Percentiles rank a stretch among this genome's conserved stretches.
Evolutionary conservation across 495 filamentous ascomycete genomes (phyloP).

Genomic region (Aspergillus heteromorphus): DNA sequence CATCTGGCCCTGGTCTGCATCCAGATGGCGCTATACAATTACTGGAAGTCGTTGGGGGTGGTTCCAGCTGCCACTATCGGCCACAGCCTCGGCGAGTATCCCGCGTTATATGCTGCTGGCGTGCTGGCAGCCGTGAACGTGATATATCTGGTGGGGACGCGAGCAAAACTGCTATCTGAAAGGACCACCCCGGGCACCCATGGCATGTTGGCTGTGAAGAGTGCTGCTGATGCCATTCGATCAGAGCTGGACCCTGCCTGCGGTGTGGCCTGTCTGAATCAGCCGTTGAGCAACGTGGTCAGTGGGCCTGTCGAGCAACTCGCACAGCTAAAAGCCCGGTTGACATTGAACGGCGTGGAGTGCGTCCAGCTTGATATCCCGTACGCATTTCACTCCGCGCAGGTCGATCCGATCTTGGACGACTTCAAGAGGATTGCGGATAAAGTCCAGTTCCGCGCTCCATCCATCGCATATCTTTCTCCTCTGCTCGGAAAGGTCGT

Average conservation of each 20-base stretch:
- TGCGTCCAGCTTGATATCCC: slow-evolving; percentile 65
- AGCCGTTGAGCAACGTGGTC: slow-evolving; percentile 43
- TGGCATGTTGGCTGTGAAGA: slow-evolving; percentile 48
- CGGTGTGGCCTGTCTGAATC: slow-evolving; percentile 52
- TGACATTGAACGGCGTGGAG: slow-evolving; percentile 53
- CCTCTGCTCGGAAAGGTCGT: slow-evolving; percentile 59
- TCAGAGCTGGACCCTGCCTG: slow-evolving; percentile 21
- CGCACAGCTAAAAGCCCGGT: slow-evolving; percentile 49
- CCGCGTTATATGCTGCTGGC: slow-evolving; percentile 75
- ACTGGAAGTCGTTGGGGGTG: slow-evolving; percentile 77
- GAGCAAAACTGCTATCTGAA: slow-evolving; percentile 69
- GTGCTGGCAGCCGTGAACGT: slow-evolving; percentile 74
- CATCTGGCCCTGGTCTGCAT: slow-evolving; percentile 75
- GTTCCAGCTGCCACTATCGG: slow-evolving; percentile 72
- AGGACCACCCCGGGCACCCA: slow-evolving; percentile 70
- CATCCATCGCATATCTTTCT: slow-evolving; percentile 61
- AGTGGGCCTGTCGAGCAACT: slow-evolving; percentile 43
- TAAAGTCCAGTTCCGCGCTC: slow-evolving; percentile 53
- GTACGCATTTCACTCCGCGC: slow-evolving; percentile 77
- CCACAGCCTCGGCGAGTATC: slow-evolving; percentile 85
- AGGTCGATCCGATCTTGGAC: slow-evolving; percentile 71
- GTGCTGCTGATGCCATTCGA: slow-evolving; percentile 28
- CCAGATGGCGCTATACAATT: slow-evolving; percentile 76
- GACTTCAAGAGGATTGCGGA: slow-evolving; percentile 55
- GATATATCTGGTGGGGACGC: slow-evolving; percentile 72